These are phyloP conservation scores for Lepiota venenata DNA, from an alignment of 768 basidiomycete genomes.

Conservation along the genomic window DNA sequence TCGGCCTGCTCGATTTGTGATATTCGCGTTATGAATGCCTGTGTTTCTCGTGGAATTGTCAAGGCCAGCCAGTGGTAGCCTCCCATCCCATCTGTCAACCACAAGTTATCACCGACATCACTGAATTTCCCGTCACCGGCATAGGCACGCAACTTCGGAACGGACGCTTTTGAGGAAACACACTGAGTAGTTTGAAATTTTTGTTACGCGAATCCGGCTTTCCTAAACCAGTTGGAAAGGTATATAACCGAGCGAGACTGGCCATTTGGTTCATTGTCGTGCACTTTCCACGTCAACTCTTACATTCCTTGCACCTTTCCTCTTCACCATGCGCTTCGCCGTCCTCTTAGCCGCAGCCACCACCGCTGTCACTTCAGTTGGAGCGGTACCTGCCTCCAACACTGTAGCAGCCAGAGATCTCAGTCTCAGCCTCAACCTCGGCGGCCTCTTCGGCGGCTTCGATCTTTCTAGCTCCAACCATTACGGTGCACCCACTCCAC, in stretches of 20 bases:
- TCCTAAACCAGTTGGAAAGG: not conserved
- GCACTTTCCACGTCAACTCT: not conserved
- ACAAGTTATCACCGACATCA: conserved; percentile 7
- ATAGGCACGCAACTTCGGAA: conserved; percentile 1
- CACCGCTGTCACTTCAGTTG: conserved; percentile 2
- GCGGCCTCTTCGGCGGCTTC: conserved; percentile 1
- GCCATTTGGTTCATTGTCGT: not conserved
- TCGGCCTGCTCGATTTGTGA: not conserved
- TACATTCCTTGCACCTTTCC: not conserved
- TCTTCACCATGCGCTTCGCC: conserved; percentile 1
- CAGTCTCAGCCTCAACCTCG: conserved; percentile 6
- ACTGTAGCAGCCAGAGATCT: not conserved
- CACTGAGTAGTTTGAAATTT: not conserved
- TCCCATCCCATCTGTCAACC: conserved; percentile 3
- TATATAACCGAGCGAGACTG: conserved; percentile 5
- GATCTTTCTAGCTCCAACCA: conserved; percentile 8
- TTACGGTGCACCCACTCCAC: conserved; percentile 35
- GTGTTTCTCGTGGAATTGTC: not conserved
- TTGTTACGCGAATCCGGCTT: not conserved
- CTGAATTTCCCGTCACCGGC: not conserved
- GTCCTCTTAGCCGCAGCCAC: not conserved
- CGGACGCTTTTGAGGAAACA: not conserved
- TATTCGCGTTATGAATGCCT: not conserved
- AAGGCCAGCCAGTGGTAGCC: not conserved
- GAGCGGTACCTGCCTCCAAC: not conserved